These are phyloP conservation scores for Ceratobasidium papillatum DNA, from an alignment of 1,284 basidiomycete genomes.

Conservation along the genomic window DNA sequence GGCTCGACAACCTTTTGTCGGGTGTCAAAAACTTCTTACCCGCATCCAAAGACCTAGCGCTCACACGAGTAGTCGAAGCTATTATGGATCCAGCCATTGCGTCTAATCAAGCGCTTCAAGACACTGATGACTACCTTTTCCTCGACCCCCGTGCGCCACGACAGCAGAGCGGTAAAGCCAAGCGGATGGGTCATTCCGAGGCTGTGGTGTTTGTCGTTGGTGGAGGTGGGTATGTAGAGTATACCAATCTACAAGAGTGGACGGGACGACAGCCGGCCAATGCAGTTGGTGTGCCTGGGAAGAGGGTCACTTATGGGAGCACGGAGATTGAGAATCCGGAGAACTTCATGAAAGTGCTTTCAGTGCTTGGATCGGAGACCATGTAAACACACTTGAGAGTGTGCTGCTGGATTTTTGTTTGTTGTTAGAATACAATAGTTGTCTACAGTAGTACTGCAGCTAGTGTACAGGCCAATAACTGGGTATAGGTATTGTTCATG, in stretches of 20 bases:
- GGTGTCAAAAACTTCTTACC: constrained; percentile 99
- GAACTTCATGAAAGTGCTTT: constrained; percentile 79
- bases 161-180: constrained; percentile 57
- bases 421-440: not conserved
- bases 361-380: constrained; percentile 60
- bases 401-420: not conserved
- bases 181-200: constrained; percentile 86
- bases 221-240: constrained; percentile 97
- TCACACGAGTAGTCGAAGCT: constrained; percentile 93
- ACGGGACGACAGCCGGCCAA: constrained; percentile 54
- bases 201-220: constrained; percentile 96
- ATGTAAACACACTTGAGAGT: not conserved
- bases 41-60: constrained; percentile 90
- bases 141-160: constrained; percentile 88
- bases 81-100: constrained; percentile 96
- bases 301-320: constrained; percentile 91
- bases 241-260: constrained; percentile 95
- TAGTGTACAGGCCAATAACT: not conserved
- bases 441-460: not conserved
- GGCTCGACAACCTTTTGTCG: constrained; percentile 93
- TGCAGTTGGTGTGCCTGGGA: constrained; percentile 60
- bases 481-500: constrained; percentile 21
- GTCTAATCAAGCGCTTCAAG: constrained; percentile 90
- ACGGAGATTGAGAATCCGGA: constrained; percentile 94
- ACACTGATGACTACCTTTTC: constrained; percentile 96